phyloP scores from a whole-genome alignment of 139 green algal genomes.

The Chlorokybus atmophyticus region DNA sequence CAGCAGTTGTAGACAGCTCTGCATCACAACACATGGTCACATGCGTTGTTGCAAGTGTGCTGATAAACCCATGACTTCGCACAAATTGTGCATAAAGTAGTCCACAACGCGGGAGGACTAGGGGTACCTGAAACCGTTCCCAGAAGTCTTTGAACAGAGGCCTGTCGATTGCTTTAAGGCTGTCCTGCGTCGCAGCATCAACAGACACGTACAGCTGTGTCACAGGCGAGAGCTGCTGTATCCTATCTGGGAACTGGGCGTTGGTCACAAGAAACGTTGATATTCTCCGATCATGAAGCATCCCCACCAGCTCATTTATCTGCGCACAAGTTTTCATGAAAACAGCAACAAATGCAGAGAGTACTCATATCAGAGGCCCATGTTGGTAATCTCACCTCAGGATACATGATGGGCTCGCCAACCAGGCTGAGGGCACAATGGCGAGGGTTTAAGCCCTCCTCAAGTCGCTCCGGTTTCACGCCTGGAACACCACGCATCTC shows the following conservation, averaged over 20 bases:
- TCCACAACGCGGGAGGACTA: too few species aligned
- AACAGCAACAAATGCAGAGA: too few species aligned
- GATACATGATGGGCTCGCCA: constrained; percentile 82
- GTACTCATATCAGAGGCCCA: too few species aligned
- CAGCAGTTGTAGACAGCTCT: constrained; percentile 42
- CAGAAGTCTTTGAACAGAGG: constrained; percentile 70
- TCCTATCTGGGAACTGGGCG: constrained; percentile 55
- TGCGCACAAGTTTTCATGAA: too few species aligned
- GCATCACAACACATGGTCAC: too few species aligned
- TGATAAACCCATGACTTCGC: too few species aligned
- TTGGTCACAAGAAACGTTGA: constrained; percentile 76
- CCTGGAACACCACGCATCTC: constrained; percentile 53
- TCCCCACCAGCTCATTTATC: constrained; percentile 54
- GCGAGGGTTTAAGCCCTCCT: constrained; percentile 44
- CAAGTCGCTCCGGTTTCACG: constrained; percentile 40
- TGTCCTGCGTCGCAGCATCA: constrained; percentile 63
- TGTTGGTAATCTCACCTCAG: too few species aligned
- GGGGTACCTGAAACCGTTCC: constrained; percentile 49
- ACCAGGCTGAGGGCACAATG: constrained; percentile 69
- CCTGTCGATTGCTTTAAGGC: constrained; percentile 63
- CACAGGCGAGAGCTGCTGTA: constrained; percentile 45
- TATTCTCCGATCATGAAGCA: constrained; percentile 53
- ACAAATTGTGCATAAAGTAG: too few species aligned
- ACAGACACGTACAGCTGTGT: constrained; percentile 73
- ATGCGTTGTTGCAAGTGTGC: too few species aligned